phyloP scores from a whole-genome alignment of 345 rosid species.

The Ricinus communis region DNA sequence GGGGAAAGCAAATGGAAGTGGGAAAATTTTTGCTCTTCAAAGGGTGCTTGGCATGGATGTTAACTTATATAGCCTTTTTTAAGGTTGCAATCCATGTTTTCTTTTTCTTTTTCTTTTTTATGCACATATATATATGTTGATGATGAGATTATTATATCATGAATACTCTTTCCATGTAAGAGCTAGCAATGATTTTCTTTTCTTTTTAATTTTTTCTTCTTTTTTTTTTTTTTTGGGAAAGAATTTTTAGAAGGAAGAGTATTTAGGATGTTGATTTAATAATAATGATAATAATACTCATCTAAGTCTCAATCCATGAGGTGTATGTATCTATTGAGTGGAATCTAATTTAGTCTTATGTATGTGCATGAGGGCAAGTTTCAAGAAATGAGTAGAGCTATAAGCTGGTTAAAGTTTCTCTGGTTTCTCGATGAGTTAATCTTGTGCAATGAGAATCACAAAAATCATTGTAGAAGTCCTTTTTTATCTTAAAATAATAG shows the following conservation, averaged over 20 bases:
- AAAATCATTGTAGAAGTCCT: background rate
- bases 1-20: background rate
- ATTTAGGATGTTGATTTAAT: background rate
- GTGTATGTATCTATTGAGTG: too few species aligned
- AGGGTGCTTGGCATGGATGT: slow-evolving; percentile 20
- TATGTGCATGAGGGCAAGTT: background rate
- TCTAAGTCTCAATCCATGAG: too few species aligned
- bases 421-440: background rate
- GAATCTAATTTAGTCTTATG: too few species aligned
- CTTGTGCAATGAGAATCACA: background rate
- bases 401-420: background rate
- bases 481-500: background rate
- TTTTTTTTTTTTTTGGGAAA: too few species aligned
- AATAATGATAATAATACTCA: too few species aligned
- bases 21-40: slow-evolving; percentile 21
- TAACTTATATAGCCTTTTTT: background rate
- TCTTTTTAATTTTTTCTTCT: background rate
- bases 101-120: background rate
- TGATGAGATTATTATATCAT: background rate
- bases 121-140: background rate
- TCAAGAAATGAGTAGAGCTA: background rate
- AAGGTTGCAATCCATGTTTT: background rate
- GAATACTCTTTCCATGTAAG: background rate
- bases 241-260: too few species aligned
- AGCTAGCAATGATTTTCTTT: background rate